Base-by-base conservation (phyloP, 225 moss, liverwort and hornwort genomes). In the Neckera pumila region DNA sequence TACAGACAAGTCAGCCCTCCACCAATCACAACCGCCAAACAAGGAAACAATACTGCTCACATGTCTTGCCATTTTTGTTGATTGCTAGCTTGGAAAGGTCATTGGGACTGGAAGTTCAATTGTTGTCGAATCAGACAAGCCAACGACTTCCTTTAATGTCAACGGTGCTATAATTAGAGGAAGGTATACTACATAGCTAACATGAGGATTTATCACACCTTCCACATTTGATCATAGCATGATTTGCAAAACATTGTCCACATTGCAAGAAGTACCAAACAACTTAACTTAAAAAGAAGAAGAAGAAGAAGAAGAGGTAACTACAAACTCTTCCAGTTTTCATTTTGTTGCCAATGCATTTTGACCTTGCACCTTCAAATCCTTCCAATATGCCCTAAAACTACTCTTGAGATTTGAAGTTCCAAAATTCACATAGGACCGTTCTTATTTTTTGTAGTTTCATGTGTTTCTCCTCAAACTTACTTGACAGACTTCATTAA, bases 1-100 rank as follows among this genome's bases (percentile, higher is more conserved):
- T 3, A 17, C 0, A 30, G 3, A 10, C 3, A 45, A 45, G 45
- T 45, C 6, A 45, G 0, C 7, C 6, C 45, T 47, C 16, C 1
- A 74, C 7, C 11, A 73, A 73, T 73, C 6, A 47, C 4, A 4
- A 17, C 18, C 3, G 47, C 31, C 5, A 1, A 47, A 3, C 11
- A 30, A 47, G 1, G 3, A 47, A 74, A 47, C 3, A 45, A 47
- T 18, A 4, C 4, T 47, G 9, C 47, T 47, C 47, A 47, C 47
- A 47, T 47, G 47, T 47, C 47, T 47, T 47, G 8, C 47, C 9
- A 47, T 10, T 47, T 47, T 47, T 47, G 47, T 47, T 47, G 47
- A 47, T 47, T 47, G 47, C 47, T 47, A 47, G 47, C 47, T 47
- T 47, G 47, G 47, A 47, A 47, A 47, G 47, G 1, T 49, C 11